Conservation (phyloP, 257 asterid species). For the Plantago elongata region DNA sequence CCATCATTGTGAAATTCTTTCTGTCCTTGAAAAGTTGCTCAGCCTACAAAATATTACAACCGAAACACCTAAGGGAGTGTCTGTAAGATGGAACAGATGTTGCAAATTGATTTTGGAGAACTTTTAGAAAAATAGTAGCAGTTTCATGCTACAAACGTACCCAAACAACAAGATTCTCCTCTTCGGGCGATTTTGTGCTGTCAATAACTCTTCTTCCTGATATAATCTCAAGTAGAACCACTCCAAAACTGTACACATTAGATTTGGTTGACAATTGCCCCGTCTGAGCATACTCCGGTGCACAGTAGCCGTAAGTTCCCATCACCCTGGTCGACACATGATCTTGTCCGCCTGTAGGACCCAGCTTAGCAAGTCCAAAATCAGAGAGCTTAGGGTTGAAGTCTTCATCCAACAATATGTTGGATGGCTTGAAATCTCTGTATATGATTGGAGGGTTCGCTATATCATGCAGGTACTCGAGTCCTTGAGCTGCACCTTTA, state of each 20-base stretch:
- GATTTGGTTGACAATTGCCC: slow-evolving; percentile 45
- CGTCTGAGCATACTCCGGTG: slow-evolving; percentile 45
- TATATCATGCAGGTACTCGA: slow-evolving; percentile 52
- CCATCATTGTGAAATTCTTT: slow-evolving; percentile 32
- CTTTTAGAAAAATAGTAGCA: not conserved
- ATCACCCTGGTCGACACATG: slow-evolving; percentile 38
- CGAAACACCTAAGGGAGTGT: not conserved
- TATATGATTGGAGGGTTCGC: slow-evolving; percentile 37
- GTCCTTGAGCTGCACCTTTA: slow-evolving; percentile 43
- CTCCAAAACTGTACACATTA: slow-evolving; percentile 48
- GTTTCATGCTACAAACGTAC: slow-evolving; percentile 18
- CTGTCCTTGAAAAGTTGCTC: slow-evolving; percentile 44
- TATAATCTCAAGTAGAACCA: slow-evolving; percentile 44
- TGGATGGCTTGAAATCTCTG: slow-evolving; percentile 41
- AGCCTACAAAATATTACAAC: slow-evolving; percentile 29
- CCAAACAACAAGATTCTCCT: slow-evolving; percentile 52
- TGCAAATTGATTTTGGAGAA: not conserved
- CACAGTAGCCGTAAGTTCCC: slow-evolving; percentile 50
- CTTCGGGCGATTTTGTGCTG: slow-evolving; percentile 36
- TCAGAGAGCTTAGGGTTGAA: slow-evolving; percentile 44
- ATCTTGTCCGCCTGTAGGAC: slow-evolving; percentile 36
- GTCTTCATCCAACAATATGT: slow-evolving; percentile 33
- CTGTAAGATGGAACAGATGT: too few species aligned
- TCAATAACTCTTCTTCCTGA: slow-evolving; percentile 47
- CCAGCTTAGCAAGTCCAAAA: slow-evolving; percentile 41